Conservation (phyloP, 441 rosid genomes). For the Geranium incanum region DNA sequence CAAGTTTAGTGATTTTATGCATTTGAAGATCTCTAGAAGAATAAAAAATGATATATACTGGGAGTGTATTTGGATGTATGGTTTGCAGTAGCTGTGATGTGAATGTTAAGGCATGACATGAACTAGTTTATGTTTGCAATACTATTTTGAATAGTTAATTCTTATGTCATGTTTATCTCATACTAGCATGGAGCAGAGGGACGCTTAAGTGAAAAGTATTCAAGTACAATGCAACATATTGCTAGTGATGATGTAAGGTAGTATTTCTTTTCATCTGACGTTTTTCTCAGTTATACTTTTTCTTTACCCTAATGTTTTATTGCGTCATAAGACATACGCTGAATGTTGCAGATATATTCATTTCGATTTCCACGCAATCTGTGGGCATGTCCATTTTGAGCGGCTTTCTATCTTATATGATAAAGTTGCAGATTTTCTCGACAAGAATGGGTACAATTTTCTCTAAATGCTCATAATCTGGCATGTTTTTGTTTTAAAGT, state of each 20-base stretch:
- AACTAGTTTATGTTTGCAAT: not conserved
- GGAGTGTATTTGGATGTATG: not conserved
- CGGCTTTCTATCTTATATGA: slow-evolving; percentile 86
- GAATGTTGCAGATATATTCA: slow-evolving; percentile 70
- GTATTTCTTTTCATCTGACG: slow-evolving; percentile 25
- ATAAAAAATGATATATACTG: not conserved
- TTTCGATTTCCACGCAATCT: slow-evolving; percentile 83
- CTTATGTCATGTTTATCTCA: slow-evolving; percentile 21
- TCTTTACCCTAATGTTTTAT: slow-evolving; percentile 13
- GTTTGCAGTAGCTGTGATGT: not conserved
- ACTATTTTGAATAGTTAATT: slow-evolving; percentile 17
- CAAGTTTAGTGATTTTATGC: not conserved
- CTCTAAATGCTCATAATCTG: slow-evolving; percentile 1
- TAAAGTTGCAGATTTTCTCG: slow-evolving; percentile 78
- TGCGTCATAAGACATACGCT: slow-evolving; percentile 10
- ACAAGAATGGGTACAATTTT: slow-evolving; percentile 64
- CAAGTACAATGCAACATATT: slow-evolving; percentile 56
- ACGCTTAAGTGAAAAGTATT: slow-evolving; percentile 67
- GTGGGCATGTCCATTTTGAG: slow-evolving; percentile 97
- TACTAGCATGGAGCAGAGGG: slow-evolving; percentile 96
- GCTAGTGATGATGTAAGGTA: slow-evolving; percentile 84
- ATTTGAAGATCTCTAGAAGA: not conserved
- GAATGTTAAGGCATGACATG: slow-evolving; percentile 2
- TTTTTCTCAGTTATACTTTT: slow-evolving; percentile 16
- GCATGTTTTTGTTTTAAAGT: not conserved